Evolutionary conservation across 2,329 filamentous ascomycete genomes (phyloP).

Genomic region (Pyrenochaeta sp.): DNA sequence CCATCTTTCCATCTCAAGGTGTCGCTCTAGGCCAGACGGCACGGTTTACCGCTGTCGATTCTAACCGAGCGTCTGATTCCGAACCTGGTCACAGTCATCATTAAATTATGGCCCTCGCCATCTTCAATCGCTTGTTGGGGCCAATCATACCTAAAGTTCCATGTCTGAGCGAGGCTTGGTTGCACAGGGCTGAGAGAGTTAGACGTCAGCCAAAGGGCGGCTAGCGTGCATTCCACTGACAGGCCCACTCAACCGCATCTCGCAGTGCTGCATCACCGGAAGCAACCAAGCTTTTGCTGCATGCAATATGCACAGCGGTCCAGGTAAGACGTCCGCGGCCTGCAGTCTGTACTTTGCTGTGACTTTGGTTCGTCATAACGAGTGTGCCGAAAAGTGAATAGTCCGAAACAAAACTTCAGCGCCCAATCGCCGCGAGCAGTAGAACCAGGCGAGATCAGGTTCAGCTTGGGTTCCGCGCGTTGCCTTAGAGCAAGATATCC

Average conservation of each 20-base stretch:
- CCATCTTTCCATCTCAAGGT: too few species aligned
- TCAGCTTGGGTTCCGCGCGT: conserved; percentile 14
- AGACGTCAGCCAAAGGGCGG: conserved; percentile 28
- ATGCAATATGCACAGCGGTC: conserved; percentile 38
- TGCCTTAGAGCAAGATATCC: conserved; percentile 13
- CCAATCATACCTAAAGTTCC: conserved; percentile 25
- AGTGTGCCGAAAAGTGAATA: conserved; percentile 22
- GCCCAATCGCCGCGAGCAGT: conserved; percentile 18
- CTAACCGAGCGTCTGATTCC: conserved; percentile 18
- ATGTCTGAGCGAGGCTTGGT: conserved; percentile 26
- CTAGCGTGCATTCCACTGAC: conserved; percentile 39
- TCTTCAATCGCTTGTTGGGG: conserved; percentile 19
- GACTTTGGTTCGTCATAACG: conserved; percentile 24
- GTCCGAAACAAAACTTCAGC: conserved; percentile 3
- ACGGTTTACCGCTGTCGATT: too few species aligned
- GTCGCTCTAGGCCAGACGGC: too few species aligned
- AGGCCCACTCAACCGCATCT: conserved; percentile 19
- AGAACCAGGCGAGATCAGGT: conserved; percentile 11
- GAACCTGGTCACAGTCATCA: conserved; percentile 12
- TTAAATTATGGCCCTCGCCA: conserved; percentile 1
- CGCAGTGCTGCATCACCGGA: conserved; percentile 40
- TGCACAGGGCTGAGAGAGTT: conserved; percentile 35
- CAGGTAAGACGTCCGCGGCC: conserved; percentile 22
- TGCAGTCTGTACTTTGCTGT: conserved; percentile 12
- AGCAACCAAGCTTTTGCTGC: conserved; percentile 41